Conservation (phyloP, 139 green algal species). For the Asterochloris sp. region DNA sequence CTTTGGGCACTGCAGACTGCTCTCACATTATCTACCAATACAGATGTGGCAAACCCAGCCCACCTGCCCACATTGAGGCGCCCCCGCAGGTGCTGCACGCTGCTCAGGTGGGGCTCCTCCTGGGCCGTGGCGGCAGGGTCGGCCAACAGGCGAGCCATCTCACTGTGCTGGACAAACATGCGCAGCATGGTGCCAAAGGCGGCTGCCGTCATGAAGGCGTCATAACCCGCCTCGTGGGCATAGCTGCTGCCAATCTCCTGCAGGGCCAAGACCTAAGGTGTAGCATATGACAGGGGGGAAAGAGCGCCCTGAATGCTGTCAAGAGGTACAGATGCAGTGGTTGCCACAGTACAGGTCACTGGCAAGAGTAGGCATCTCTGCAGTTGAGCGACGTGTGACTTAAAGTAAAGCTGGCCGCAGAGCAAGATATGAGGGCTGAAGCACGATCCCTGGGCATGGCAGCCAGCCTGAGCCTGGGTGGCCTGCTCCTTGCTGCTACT, state of each 20-base stretch:
- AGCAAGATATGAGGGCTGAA: no score
- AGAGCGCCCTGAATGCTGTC: background rate
- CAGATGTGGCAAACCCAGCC: background rate
- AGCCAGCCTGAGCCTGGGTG: no score
- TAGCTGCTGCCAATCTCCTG: conserved; percentile 15
- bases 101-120: conserved; percentile 1
- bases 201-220: conserved; percentile 76
- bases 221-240: conserved; percentile 75
- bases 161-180: background rate
- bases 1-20: background rate
- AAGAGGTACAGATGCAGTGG: background rate
- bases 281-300: background rate
- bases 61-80: conserved; percentile 11
- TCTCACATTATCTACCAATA: background rate
- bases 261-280: background rate
- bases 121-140: no score
- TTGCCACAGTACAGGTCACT: background rate
- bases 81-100: conserved; percentile 2
- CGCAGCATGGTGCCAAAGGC: conserved; percentile 8
- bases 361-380: no score
- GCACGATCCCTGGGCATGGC: no score
- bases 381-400: no score
- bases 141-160: background rate
- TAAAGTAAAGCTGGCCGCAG: no score
- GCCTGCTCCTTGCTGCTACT: background rate